Base-by-base conservation (phyloP, 257 asterid genomes). In the Primulina tabacum region DNA sequence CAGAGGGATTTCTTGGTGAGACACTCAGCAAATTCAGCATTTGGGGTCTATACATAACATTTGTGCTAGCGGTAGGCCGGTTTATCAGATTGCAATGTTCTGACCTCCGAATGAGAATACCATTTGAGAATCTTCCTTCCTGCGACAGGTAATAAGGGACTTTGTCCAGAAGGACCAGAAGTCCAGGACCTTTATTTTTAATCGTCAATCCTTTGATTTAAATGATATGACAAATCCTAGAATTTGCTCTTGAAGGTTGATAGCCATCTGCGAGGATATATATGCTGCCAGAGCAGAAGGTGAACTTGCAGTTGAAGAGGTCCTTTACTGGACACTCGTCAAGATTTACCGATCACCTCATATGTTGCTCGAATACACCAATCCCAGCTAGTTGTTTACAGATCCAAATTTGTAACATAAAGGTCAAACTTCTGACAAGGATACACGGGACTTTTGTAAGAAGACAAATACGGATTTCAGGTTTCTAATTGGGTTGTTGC, bases 201-300 rank as follows among this genome's bases (percentile, higher is more conserved):
- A 17, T 28, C 33, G 33, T 43, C 34, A 47, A 30, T 10, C 55
- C 17, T 17, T 63, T 35, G 28, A 0, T 30, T 30, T 62, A 9
- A 33, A 16, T 30, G 26, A 7, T 21, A 6, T 68, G 57, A 50
- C 6, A 50, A 50, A 50, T 50, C 20, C 20, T 50, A 50, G n/a
- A 37, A 67, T 76, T 72, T 71, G 20, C 63, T 68, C 30, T 30
- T 75, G 59, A 84, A 93, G 99, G 89, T 74, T 94, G 86, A 91
- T 94, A 2, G 99, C 97, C 68, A 91, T 94, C 68, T 91, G 99
- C 57, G 99, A 91, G 84, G 97, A 94, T 76, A 94, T 94, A 81
- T 94, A 91, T 60, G 96, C 99, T 74, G 97, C 99, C 62, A 81
- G 99, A 78, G 97, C 99, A 55, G 99, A 91, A 83, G 99, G 97